Conservation (phyloP, 129 eudicot species). For the Mikania micrantha region DNA sequence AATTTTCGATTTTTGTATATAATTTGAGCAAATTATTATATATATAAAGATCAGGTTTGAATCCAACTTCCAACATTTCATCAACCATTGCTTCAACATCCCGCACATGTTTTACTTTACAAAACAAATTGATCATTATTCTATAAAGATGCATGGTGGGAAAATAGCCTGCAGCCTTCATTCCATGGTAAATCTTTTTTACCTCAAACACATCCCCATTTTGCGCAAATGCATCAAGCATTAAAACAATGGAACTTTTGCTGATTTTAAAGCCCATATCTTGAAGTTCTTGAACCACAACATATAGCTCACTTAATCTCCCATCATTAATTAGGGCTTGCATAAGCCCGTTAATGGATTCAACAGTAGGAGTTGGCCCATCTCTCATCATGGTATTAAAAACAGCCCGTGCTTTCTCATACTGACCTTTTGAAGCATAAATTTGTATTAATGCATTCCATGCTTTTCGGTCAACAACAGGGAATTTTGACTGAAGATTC, state of each 20-base stretch:
- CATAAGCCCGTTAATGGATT: constrained; percentile 60
- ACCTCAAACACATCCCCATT: constrained; percentile 81
- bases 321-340: constrained; percentile 83
- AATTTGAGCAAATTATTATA: constrained; percentile 68
- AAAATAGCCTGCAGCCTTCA: constrained; percentile 89
- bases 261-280: constrained; percentile 94
- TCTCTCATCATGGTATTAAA: constrained; percentile 93
- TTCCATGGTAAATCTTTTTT: constrained; percentile 84
- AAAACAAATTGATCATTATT: constrained; percentile 66
- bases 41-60: constrained; percentile 70
- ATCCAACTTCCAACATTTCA: constrained; percentile 88
- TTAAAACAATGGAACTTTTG: constrained; percentile 69
- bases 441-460: constrained; percentile 78
- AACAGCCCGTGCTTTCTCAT: constrained; percentile 96
- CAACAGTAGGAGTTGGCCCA: constrained; percentile 86
- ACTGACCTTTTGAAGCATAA: constrained; percentile 74
- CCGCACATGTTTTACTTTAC: constrained; percentile 63
- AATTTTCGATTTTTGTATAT: constrained; percentile 72
- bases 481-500: constrained; percentile 44
- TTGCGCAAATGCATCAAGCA: constrained; percentile 92
- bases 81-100: constrained; percentile 87
- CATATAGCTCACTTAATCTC: constrained; percentile 76
- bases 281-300: constrained; percentile 77
- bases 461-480: constrained; percentile 52
- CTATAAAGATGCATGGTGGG: constrained; percentile 92